A percentile compares a stretch with the other conserved stretches of the same genome.
These are phyloP conservation scores for Globisporangium perplexum DNA, from an alignment of 352 stramenopile species.

Conservation along the genomic window DNA sequence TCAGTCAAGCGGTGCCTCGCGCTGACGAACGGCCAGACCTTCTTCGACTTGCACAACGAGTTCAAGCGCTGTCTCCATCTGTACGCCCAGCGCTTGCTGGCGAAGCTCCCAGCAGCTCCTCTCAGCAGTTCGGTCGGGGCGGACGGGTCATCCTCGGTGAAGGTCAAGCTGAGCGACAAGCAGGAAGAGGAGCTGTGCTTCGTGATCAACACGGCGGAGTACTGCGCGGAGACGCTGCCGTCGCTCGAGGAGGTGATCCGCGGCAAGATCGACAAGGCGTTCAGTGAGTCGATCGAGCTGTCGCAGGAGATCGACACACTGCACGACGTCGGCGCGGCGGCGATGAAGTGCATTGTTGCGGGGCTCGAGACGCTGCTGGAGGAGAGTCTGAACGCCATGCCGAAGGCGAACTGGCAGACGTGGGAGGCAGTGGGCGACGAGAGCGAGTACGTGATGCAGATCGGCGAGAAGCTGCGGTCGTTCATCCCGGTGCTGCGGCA, in stretches of 20 bases:
- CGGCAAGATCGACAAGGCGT: conserved; percentile 93
- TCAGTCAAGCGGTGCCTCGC: conserved; percentile 96
- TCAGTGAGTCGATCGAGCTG: conserved; percentile 92
- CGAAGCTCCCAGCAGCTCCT: conserved; percentile 48
- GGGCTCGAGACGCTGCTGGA: conserved; percentile 91
- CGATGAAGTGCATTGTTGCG: conserved; percentile 93
- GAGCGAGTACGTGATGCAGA: conserved; percentile 91
- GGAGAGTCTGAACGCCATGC: conserved; percentile 86
- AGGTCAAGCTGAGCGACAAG: conserved; percentile 75
- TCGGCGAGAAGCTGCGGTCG: conserved; percentile 89
- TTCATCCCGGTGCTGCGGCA: conserved; percentile 90
- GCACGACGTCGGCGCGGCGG: conserved; percentile 92
- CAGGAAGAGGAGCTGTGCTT: conserved; percentile 96
- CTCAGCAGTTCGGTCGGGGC: conserved; percentile 5
- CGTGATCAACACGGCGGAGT: conserved; percentile 98
- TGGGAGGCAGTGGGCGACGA: conserved; percentile 96
- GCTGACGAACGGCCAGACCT: conserved; percentile 96
- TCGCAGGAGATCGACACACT: conserved; percentile 93
- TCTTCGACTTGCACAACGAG: conserved; percentile 95
- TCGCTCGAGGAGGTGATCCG: conserved; percentile 96
- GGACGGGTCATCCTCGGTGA: conserved; percentile 11
- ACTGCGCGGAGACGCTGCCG: conserved; percentile 96
- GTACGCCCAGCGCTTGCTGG: conserved; percentile 73
- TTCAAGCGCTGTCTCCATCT: conserved; percentile 84
- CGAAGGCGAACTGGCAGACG: conserved; percentile 90